Evolutionary conservation across 2,329 filamentous ascomycete species (phyloP).

Genomic region (Epichloe gansuensis): DNA sequence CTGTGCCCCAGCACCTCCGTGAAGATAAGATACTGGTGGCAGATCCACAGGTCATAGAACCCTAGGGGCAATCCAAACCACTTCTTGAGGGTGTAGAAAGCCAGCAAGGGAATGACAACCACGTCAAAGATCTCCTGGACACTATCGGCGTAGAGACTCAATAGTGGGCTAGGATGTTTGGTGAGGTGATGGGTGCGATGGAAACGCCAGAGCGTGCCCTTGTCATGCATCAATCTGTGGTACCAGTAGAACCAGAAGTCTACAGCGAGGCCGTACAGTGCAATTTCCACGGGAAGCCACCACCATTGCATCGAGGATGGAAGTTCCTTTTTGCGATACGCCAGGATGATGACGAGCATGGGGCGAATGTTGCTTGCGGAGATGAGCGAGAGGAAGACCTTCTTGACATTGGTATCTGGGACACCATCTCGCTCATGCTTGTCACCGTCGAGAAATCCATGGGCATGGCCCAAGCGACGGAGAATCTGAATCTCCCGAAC

Average conservation of each 20-base stretch:
- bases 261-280: slow-evolving; percentile 2
- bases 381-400: slow-evolving; percentile 10
- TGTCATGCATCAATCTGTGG: slow-evolving; percentile 25
- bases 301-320: slow-evolving; percentile 11
- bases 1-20: slow-evolving; percentile 26
- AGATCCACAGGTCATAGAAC: slow-evolving; percentile 35
- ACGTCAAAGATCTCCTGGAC: slow-evolving; percentile 31
- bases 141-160: slow-evolving; percentile 27
- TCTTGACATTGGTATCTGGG: slow-evolving; percentile 17
- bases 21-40: slow-evolving; percentile 29
- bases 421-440: slow-evolving; percentile 22
- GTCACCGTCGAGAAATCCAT: slow-evolving; percentile 17
- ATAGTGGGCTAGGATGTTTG: slow-evolving; percentile 6
- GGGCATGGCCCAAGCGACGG: slow-evolving; percentile 17
- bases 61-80: slow-evolving; percentile 26
- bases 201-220: slow-evolving; percentile 21
- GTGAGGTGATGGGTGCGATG: slow-evolving; percentile 33
- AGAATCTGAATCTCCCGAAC: slow-evolving; percentile 20
- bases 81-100: slow-evolving; percentile 22
- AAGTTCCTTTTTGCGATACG: slow-evolving; percentile 10
- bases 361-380: slow-evolving; percentile 9
- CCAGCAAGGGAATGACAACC: slow-evolving; percentile 25
- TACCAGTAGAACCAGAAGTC: slow-evolving; percentile 8
- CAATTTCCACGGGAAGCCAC: slow-evolving; percentile 17
- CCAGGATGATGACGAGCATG: slow-evolving; percentile 14